Base-by-base conservation (phyloP, 495 filamentous ascomycete species). In the Recurvomyces mirabilis region DNA sequence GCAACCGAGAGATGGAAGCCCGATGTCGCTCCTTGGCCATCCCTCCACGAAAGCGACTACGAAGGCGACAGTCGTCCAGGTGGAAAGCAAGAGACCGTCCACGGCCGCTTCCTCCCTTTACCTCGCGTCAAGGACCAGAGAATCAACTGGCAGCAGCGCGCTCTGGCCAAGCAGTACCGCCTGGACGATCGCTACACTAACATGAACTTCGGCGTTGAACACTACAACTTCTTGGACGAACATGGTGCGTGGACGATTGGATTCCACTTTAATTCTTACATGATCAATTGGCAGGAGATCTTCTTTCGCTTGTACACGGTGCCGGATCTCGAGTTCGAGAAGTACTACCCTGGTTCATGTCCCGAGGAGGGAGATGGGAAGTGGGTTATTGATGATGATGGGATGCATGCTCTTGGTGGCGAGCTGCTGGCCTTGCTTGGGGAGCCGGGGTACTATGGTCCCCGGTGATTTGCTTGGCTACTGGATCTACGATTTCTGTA, bases 21-120 rank as follows among this genome's bases (percentile, higher is more conserved):
- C 14, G 36, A 39, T 24, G 14, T 46, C 15, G 49, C 54, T 0
- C 43, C 47, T 10, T 57, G 54, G 54, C 54, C 54, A 17, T 41
- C 33, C 37, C 29, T 38, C 7, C 31, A 41, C 30, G 46, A 57
- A 38, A 47, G 47, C 46, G 38, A 45, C 19, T 57, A 54, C 41
- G 54, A 57, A 40, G 54, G 54, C 10, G 47, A 51, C 26, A 45
- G 36, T 12, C 54, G 54, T 38, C 46, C 42, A 14, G n/a, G n/a
- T n/a, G n/a, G n/a, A n/a, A 21, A 34, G 13, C 47, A 51, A 1
- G 50, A 54, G 21, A 33, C 30, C 12, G 19, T 47, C 20, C 51
- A 53, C 36, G 25, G 54, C 11, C 46, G 54, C 30, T 57, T 47
- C 37, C 43, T 47, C 4, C 34, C 41, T 17, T 18, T 53, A n/a